phyloP scores from a whole-genome alignment of 164 flowering plant species.

The Echeveria elegans region DNA sequence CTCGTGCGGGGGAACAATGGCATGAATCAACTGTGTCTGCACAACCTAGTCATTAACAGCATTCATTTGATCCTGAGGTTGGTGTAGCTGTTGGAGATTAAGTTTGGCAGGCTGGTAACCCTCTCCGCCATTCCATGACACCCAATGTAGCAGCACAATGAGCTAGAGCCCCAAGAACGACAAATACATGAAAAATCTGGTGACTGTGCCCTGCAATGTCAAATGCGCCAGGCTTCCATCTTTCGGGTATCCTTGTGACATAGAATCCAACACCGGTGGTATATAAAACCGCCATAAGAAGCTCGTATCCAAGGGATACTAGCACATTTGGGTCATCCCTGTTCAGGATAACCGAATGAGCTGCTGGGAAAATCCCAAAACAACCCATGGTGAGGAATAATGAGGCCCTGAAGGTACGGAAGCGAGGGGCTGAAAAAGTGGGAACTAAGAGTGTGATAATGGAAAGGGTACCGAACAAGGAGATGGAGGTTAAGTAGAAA shows the following conservation, averaged over 20 bases:
- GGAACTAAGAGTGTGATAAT: conserved; percentile 69
- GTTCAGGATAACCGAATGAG: conserved; percentile 53
- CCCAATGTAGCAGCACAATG: conserved; percentile 63
- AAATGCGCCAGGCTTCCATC: conserved; percentile 87
- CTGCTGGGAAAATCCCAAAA: conserved; percentile 76
- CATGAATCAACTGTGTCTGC: not conserved
- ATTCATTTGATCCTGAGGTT: not conserved
- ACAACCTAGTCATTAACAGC: not conserved
- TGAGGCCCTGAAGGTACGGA: conserved; percentile 55
- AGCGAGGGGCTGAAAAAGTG: conserved; percentile 48
- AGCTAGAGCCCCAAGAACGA: conserved; percentile 71
- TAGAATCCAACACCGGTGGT: conserved; percentile 62
- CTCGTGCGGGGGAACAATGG: not conserved
- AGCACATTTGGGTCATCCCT: conserved; percentile 42
- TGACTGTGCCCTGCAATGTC: conserved; percentile 96
- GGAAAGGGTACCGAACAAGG: conserved; percentile 45
- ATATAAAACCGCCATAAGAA: conserved; percentile 60
- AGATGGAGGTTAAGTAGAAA: conserved; percentile 62
- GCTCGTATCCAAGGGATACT: conserved; percentile 57
- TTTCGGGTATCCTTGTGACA: conserved; percentile 67
- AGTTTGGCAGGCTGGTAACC: conserved; percentile 24
- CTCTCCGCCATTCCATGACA: conserved; percentile 57
- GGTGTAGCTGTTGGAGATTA: not conserved
- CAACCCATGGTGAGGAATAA: conserved; percentile 91
- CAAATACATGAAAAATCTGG: conserved; percentile 91